Evolutionary conservation across 495 filamentous ascomycete species (phyloP).

Genomic region (Sordaria brevicollis): DNA sequence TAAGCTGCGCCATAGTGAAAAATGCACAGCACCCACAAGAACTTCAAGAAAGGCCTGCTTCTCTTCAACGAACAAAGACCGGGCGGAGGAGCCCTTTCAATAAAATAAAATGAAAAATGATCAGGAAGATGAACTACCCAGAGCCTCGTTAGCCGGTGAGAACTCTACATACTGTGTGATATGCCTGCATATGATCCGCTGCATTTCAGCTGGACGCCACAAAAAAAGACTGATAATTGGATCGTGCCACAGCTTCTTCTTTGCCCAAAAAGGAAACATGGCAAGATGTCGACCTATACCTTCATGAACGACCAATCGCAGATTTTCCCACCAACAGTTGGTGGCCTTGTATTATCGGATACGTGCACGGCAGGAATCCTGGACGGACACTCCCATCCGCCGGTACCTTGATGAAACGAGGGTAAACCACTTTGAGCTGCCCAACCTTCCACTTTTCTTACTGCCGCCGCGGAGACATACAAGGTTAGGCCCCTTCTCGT

Average conservation of each 20-base stretch:
- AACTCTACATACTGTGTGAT: not conserved
- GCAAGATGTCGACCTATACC: not conserved
- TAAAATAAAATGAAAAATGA: not conserved
- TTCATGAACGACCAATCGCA: not conserved
- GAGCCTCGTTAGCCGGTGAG: not conserved
- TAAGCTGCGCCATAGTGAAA: not conserved
- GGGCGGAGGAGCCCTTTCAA: not conserved
- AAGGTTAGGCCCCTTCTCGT: not conserved
- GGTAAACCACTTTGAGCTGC: not conserved
- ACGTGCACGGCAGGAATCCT: not conserved
- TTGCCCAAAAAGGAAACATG: not conserved
- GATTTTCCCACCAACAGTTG: not conserved
- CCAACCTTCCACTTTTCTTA: not conserved
- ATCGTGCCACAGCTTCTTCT: not conserved
- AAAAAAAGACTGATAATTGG: not conserved
- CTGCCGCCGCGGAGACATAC: not conserved
- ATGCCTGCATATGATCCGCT: not conserved
- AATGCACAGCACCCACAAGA: not conserved
- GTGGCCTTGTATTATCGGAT: not conserved
- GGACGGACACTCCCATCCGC: not conserved
- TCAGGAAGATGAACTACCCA: not conserved
- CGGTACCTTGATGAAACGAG: not conserved
- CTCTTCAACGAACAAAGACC: not conserved
- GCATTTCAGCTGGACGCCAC: not conserved
- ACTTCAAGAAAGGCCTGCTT: not conserved